These are phyloP conservation scores for Phytophthora aleatoria DNA, from an alignment of 352 stramenopile genomes.

Conservation along the genomic window DNA sequence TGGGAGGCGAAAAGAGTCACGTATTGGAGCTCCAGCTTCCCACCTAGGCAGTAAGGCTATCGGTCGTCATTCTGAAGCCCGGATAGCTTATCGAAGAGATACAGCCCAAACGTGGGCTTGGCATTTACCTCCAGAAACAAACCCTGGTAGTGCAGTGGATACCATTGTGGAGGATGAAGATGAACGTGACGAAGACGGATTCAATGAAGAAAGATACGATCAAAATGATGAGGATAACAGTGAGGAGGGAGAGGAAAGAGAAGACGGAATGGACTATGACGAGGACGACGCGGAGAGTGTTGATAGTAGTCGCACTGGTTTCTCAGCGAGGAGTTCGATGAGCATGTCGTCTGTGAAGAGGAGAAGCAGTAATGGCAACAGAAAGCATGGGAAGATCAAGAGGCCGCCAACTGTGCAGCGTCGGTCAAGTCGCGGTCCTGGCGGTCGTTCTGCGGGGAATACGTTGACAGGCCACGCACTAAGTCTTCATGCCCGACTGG, in stretches of 20 bases:
- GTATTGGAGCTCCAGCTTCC: constrained; percentile 41
- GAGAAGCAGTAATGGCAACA: constrained; percentile 17
- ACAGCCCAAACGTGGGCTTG: constrained; percentile 67
- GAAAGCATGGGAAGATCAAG: constrained; percentile 32
- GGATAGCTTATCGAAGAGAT: constrained; percentile 49
- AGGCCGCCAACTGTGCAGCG: constrained; percentile 17
- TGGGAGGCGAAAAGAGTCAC: constrained; percentile 33
- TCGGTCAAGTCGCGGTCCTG: constrained; percentile 18
- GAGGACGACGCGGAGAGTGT: constrained; percentile 31
- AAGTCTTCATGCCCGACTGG: constrained; percentile 55
- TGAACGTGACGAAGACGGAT: constrained; percentile 23
- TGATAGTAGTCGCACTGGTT: constrained; percentile 23
- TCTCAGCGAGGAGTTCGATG: constrained; percentile 31
- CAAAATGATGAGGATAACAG: constrained; percentile 20
- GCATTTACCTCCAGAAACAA: constrained; percentile 22
- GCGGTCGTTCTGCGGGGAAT: constrained; percentile 22
- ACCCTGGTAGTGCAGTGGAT: constrained; percentile 19
- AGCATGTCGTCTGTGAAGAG: constrained; percentile 31
- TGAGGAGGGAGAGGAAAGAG: constrained; percentile 24
- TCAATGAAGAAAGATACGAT: constrained; percentile 18
- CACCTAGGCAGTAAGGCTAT: constrained; percentile 35
- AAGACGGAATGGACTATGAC: constrained; percentile 22
- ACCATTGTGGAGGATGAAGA: constrained; percentile 27
- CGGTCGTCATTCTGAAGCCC: constrained; percentile 55
- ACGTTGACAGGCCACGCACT: constrained; percentile 45